These are phyloP conservation scores for Clonostachys byssicola DNA, from an alignment of 2,329 filamentous ascomycete species.

Conservation along the genomic window DNA sequence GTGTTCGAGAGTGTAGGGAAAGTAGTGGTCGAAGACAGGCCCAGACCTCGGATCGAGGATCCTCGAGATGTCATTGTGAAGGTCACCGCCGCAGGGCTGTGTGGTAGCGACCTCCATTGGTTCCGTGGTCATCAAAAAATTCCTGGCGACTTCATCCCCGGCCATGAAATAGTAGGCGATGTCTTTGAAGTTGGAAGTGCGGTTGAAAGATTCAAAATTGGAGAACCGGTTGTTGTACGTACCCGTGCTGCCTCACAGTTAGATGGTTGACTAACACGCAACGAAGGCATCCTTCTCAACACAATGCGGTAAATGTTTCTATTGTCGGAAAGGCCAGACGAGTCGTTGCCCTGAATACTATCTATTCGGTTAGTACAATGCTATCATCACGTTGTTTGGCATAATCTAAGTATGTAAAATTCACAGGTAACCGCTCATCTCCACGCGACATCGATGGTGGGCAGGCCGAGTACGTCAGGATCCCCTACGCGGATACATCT, in stretches of 20 bases:
- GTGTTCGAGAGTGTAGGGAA: slow-evolving; percentile 78
- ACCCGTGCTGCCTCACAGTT: neutral
- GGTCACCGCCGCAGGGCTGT: slow-evolving; percentile 63
- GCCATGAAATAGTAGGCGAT: slow-evolving; percentile 82
- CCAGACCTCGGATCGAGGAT: slow-evolving; percentile 53
- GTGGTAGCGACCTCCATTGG: slow-evolving; percentile 78
- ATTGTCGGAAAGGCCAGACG: slow-evolving; percentile 73
- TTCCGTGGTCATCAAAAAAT: slow-evolving; percentile 78
- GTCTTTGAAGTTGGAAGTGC: slow-evolving; percentile 66
- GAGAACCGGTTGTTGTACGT: neutral
- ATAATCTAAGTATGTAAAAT: slow-evolving; percentile 6
- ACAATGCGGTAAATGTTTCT: slow-evolving; percentile 61
- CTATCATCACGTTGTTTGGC: slow-evolving; percentile 28
- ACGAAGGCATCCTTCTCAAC: too few relatives aligned
- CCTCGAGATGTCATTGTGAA: slow-evolving; percentile 55
- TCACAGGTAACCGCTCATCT: too few relatives aligned
- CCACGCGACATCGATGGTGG: slow-evolving; percentile 63
- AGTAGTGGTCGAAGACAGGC: slow-evolving; percentile 73
- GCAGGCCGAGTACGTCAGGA: slow-evolving; percentile 78
- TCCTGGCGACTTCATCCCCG: slow-evolving; percentile 61
- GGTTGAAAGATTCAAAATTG: slow-evolving; percentile 34
- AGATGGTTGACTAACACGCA: slow-evolving; percentile 2
- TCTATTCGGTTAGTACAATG: slow-evolving; percentile 58
- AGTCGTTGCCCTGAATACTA: slow-evolving; percentile 71
- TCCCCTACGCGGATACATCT: slow-evolving; percentile 62